Percentiles rank a stretch among this genome's conserved stretches.
phyloP scores from a whole-genome alignment of 768 basidiomycete species.

The Amanita rubescens region DNA sequence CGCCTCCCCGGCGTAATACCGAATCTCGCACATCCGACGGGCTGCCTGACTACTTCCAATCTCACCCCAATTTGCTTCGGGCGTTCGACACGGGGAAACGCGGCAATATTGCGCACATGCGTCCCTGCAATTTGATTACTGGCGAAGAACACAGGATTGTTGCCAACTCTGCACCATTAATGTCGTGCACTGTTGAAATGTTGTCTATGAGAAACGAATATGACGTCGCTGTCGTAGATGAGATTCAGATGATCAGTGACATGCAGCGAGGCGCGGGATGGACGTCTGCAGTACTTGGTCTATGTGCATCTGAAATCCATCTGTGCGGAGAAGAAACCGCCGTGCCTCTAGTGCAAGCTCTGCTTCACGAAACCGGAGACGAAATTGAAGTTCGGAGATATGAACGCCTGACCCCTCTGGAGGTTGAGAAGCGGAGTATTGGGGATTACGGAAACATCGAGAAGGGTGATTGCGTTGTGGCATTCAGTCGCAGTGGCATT shows the following conservation, averaged over 20 bases:
- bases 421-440: slow-evolving; percentile 57
- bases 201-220: slow-evolving; percentile 30
- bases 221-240: slow-evolving; percentile 91
- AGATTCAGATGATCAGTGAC: slow-evolving; percentile 94
- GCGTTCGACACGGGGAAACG: slow-evolving; percentile 1
- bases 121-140: slow-evolving; percentile 80
- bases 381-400: slow-evolving; percentile 76
- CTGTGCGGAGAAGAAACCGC: slow-evolving; percentile 94
- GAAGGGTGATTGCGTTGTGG: slow-evolving; percentile 87
- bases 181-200: slow-evolving; percentile 97
- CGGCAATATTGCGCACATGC: slow-evolving; percentile 42
- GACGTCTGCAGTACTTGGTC: slow-evolving; percentile 74
- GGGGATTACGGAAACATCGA: slow-evolving; percentile 50
- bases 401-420: slow-evolving; percentile 81
- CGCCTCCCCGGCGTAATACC: slow-evolving; percentile 10
- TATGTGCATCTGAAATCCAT: slow-evolving; percentile 77
- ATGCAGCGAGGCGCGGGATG: slow-evolving; percentile 71
- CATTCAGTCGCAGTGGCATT: slow-evolving; percentile 72
- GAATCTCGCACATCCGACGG: slow-evolving; percentile 13
- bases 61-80: background rate
- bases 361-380: slow-evolving; percentile 78
- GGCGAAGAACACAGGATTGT: slow-evolving; percentile 86
- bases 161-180: slow-evolving; percentile 41
- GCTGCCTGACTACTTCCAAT: slow-evolving; percentile 21
- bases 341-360: slow-evolving; percentile 63